Evolutionary conservation across 768 basidiomycete species (phyloP), one percentile per base, ranked within the genome.

Genomic region (Phaeotremella skinneri): DNA sequence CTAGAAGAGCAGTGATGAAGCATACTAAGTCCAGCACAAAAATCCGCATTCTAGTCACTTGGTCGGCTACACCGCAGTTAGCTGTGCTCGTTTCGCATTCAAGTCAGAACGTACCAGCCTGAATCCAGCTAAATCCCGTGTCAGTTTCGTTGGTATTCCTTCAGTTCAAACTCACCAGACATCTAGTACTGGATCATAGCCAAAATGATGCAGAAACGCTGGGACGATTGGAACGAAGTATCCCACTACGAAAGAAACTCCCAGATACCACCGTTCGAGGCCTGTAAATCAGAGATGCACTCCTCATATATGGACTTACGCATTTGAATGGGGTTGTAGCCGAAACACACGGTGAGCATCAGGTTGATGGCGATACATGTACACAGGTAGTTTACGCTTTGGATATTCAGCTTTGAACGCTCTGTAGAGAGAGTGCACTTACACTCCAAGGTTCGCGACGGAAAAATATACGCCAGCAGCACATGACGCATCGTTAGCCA

Each of bases 341-440:
- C 58, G 55, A 69, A 62, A n/a, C 57, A 59, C 0, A 69, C 58
- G n/a, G 58, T 69, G 2, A 69, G 25, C 62, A 66, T 59, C 25
- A 69, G 58, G 27, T 69, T 69, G 43, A 69, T 43, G 9, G 68
- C 68, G 32, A 69, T 69, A 27, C 49, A 63, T 7, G 60, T 69
- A 23, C 59, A 56, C 7, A 66, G 51, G 27, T 62, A 58, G 39
- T 66, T 66, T 56, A 66, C 68, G 2, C 68, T 69, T 39, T 1
- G 7, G 1, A 21, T 7, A 45, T 45, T 45, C 43, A 45, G 11
- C 43, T 7, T 13, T 7, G 13, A 7, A 14, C 13, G 20, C 21
- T 13, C 21, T 7, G 6, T 45, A 45, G 7, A 17, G 34, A 23
- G 21, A 6, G 43, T 14, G 21, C 6, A 45, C 43, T 45, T 21